Conservation (phyloP, 1,284 basidiomycete genomes). For the Sporisorium exsertum region DNA sequence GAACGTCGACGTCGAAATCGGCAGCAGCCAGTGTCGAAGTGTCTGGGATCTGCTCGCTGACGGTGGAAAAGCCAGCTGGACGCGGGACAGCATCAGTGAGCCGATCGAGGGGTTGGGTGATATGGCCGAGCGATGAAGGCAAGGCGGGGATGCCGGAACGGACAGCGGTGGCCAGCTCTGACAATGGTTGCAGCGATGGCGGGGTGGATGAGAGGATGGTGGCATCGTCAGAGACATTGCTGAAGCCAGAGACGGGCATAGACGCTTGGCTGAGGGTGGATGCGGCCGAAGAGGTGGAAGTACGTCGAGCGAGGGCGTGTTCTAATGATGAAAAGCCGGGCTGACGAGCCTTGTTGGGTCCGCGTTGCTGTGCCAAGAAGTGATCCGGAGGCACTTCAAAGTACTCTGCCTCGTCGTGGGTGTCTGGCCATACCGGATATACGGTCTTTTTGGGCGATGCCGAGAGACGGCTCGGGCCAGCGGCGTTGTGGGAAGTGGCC, state of each 20-base stretch:
- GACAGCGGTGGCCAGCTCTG: constrained; percentile 47
- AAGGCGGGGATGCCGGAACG: constrained; percentile 33
- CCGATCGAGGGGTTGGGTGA: constrained; percentile 18
- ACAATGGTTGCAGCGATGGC: constrained; percentile 28
- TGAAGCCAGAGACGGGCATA: constrained; percentile 24
- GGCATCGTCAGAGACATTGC: constrained; percentile 9
- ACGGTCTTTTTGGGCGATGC: constrained; percentile 32
- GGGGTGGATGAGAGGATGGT: constrained; percentile 1
- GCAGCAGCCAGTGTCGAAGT: constrained; percentile 88
- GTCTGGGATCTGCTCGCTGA: constrained; percentile 72
- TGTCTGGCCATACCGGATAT: constrained; percentile 47
- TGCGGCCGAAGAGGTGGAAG: constrained; percentile 19
- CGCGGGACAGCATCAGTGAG: constrained; percentile 40
- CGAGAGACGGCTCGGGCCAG: constrained; percentile 36
- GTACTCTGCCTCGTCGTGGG: constrained; percentile 52
- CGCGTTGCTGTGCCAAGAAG: constrained; percentile 57
- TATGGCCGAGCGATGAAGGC: constrained; percentile 21
- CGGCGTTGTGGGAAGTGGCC: constrained; percentile 8
- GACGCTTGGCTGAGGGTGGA: constrained; percentile 17
- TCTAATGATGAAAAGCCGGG: constrained; percentile 16
- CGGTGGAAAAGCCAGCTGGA: constrained; percentile 45
- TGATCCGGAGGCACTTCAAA: constrained; percentile 59
- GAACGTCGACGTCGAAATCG: constrained; percentile 93
- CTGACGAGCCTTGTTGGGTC: constrained; percentile 27
- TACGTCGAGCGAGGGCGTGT: constrained; percentile 11